A percentile compares a stretch with the other conserved stretches of the same genome.
phyloP scores from a whole-genome alignment of 2,329 filamentous ascomycete genomes.

The Pyrenochaeta sp. region DNA sequence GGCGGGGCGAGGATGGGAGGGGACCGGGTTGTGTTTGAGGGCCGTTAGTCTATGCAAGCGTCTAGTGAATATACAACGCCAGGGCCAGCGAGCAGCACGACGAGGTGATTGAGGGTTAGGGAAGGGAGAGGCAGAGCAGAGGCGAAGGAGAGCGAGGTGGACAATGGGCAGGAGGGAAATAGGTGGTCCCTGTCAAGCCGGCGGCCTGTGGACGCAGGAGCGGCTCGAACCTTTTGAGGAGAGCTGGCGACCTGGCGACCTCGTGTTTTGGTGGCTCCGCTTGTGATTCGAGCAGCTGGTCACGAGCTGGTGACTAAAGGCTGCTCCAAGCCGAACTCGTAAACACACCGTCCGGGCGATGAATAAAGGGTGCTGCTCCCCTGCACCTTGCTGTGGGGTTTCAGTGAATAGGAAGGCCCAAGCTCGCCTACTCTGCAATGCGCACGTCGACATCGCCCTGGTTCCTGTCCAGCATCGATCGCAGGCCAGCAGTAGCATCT shows the following conservation, averaged over 20 bases:
- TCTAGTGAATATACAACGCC: conserved; percentile 14
- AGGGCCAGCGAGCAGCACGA: neutral
- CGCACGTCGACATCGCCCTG: neutral
- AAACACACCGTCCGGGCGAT: conserved; percentile 19
- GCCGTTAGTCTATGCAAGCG: conserved; percentile 26
- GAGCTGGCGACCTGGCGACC: conserved; percentile 13
- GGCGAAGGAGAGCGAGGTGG: neutral
- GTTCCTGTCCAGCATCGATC: neutral
- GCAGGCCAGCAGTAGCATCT: neutral
- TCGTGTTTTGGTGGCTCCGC: conserved; percentile 27
- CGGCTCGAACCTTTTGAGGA: conserved; percentile 26
- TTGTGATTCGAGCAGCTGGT: conserved; percentile 26
- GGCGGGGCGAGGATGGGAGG: conserved; percentile 28
- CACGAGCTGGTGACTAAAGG: conserved; percentile 19
- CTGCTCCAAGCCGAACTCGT: conserved; percentile 16
- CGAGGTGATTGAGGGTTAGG: conserved; percentile 8
- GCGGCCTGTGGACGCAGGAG: conserved; percentile 24
- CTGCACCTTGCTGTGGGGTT: conserved; percentile 31
- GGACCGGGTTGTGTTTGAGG: conserved; percentile 14
- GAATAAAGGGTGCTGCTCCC: conserved; percentile 15
- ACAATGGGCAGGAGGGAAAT: conserved; percentile 4
- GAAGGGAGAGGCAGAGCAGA: conserved; percentile 9
- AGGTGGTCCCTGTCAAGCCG: conserved; percentile 11
- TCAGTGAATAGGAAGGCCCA: conserved; percentile 9
- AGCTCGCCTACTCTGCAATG: conserved; percentile 2